Evolutionary conservation across 2,329 filamentous ascomycete species (phyloP).

Genomic region (Fusarium multiceps): DNA sequence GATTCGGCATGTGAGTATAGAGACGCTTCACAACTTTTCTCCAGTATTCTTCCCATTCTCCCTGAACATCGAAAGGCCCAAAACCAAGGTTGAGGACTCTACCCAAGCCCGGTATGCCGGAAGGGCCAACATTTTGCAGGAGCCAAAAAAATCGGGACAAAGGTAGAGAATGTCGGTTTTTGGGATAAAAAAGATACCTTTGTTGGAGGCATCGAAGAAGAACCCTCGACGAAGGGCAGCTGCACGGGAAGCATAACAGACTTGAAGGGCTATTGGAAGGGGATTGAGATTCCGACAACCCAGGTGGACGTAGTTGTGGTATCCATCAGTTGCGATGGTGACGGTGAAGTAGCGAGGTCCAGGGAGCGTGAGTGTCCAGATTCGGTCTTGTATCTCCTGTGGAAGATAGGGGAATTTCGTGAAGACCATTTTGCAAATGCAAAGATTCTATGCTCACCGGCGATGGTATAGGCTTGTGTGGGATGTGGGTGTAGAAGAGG

Average conservation of each 20-base stretch:
- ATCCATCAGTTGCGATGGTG: too few relatives aligned
- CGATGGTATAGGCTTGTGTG: too few relatives aligned
- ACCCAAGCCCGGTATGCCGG: conserved; percentile 37
- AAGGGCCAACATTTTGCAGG: fast-evolving
- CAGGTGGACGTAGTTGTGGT: too few relatives aligned
- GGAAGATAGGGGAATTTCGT: conserved; percentile 30
- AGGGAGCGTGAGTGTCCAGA: conserved; percentile 48
- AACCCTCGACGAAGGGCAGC: too few relatives aligned
- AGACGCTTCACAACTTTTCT: conserved; percentile 31
- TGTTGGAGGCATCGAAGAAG: conserved; percentile 22
- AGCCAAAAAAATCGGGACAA: conserved; percentile 38
- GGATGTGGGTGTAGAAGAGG: too few relatives aligned
- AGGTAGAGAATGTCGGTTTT: conserved; percentile 47
- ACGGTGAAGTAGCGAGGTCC: too few relatives aligned
- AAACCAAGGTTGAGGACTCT: conserved; percentile 44
- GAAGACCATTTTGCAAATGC: neutral
- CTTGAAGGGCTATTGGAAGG: conserved; percentile 36
- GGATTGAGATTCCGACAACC: too few relatives aligned
- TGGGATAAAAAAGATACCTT: conserved; percentile 45
- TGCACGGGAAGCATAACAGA: too few relatives aligned
- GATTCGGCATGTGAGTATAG: conserved; percentile 41
- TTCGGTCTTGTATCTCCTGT: conserved; percentile 44
- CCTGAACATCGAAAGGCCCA: too few relatives aligned
- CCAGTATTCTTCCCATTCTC: conserved; percentile 40
- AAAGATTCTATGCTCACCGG: neutral